Base-by-base conservation (phyloP, 2,329 filamentous ascomycete genomes). In the Ophioceras dolichostomum region DNA sequence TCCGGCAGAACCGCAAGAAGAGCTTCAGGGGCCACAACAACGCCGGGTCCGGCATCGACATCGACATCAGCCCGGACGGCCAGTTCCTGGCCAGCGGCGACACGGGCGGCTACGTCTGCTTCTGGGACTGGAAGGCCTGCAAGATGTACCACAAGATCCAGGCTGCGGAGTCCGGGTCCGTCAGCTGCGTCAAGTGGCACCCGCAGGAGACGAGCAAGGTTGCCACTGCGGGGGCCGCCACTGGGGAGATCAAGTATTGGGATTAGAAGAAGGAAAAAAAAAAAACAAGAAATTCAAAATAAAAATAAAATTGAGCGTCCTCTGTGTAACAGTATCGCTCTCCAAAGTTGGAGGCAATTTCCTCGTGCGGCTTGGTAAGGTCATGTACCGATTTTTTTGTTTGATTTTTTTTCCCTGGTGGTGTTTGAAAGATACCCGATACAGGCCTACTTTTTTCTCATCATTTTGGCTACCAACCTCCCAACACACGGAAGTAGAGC, bases 41-140 rank as follows among this genome's bases (percentile, higher is more conserved):
- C 44, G 87, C 88, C 2, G 91, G 93, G 3, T 88, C 93, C 51
- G 88, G 83, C 3, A 86, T 96, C 44, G 91, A 94, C 51, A 70
- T 98, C 36, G 79, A 82, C 37, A 82, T 93, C 53, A 86, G 79
- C 50, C 85, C 88, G 1, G 91, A 96, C 55, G 91, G 91, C 0
- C 86, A 94, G 54, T 94, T 95, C 56, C 67, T 98, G 38, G 81
- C 78, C 16, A 83, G 76, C 14, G 91, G 91, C 43, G 91, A 98
- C 58, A 84, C 77, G 36, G 86, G 76, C 13, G 91, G 93, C 26
- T 95, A 76, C 51, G 77, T 94, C 34, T 94, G 84, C 60, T 95
- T 96, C 63, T 98, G 88, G 86, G 91, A 96, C 60, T 98, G 88
- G 85, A 98, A 98, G 73, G 95, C 87, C 28, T 94, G 89, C 59